Evolutionary conservation across 345 rosid genomes (phyloP).

Genomic region (Physaria fendleri): DNA sequence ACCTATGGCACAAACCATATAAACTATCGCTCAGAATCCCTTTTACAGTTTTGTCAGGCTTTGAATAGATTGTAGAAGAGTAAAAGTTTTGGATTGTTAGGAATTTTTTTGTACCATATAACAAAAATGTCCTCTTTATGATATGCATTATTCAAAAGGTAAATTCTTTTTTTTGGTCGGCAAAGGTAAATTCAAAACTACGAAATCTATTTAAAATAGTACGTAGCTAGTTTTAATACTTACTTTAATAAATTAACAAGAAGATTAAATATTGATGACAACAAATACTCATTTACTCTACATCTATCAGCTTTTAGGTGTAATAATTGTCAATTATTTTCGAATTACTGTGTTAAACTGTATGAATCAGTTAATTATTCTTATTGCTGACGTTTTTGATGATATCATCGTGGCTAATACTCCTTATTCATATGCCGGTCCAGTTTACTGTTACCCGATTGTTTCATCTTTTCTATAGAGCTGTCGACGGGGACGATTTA

Average conservation of each 20-base stretch:
- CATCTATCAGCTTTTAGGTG: slow-evolving; percentile 15
- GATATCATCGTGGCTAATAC: slow-evolving; percentile 9
- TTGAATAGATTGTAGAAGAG: too few species aligned
- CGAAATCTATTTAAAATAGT: not conserved
- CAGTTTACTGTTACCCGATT: not conserved
- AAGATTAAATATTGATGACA: not conserved
- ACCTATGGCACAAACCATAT: too few species aligned
- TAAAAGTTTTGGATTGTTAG: too few species aligned
- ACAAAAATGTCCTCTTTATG: not conserved
- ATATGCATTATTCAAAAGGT: not conserved
- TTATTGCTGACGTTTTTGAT: slow-evolving; percentile 10
- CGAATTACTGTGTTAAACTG: slow-evolving; percentile 9
- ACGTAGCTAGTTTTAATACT: too few species aligned
- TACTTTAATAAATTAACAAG: not conserved
- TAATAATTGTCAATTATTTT: slow-evolving; percentile 16
- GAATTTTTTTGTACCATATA: too few species aligned
- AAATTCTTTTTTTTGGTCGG: too few species aligned
- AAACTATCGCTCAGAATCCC: too few species aligned
- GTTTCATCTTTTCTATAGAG: not conserved
- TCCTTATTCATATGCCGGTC: not conserved
- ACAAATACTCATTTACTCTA: not conserved
- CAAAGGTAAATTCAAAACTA: not conserved
- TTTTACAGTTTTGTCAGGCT: too few species aligned
- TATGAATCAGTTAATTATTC: not conserved
- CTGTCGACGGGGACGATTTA: too few species aligned